A percentile compares a stretch with the other conserved stretches of the same genome.
Evolutionary conservation across 2,329 filamentous ascomycete species (phyloP).

Genomic region (Epichloe sibirici): DNA sequence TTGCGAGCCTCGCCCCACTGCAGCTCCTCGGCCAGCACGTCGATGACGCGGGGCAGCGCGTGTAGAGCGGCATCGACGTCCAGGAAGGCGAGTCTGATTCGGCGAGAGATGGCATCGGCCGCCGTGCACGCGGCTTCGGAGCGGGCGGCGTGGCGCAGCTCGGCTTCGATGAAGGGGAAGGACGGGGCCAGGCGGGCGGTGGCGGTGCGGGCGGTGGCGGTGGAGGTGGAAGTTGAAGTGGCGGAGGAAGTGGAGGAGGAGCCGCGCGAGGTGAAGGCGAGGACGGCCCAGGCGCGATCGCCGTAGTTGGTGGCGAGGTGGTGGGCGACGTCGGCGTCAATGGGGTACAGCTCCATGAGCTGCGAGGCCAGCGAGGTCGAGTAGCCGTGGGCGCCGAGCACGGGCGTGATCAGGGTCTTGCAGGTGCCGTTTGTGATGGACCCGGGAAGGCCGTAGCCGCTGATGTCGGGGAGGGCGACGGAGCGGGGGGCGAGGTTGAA

Average conservation of each 20-base stretch:
- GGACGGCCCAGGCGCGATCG: conserved; percentile 58
- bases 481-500: conserved; percentile 47
- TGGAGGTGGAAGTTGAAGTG: conserved; percentile 13
- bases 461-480: conserved; percentile 48
- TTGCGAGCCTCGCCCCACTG: conserved; percentile 49
- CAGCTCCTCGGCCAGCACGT: conserved; percentile 59
- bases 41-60: conserved; percentile 56
- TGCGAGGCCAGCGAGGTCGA: conserved; percentile 22
- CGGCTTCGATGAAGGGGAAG: conserved; percentile 64
- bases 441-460: conserved; percentile 41
- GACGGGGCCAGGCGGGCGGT: conserved; percentile 49
- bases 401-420: conserved; percentile 60
- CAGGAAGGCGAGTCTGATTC: conserved; percentile 63
- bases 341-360: conserved; percentile 23
- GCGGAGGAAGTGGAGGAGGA: conserved; percentile 21
- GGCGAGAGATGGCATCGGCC: conserved; percentile 57
- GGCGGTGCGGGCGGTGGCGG: conserved; percentile 23
- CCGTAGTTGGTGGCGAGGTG: conserved; percentile 31
- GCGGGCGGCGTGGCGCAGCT: conserved; percentile 59
- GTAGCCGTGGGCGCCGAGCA: conserved; percentile 67
- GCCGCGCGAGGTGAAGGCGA: conserved; percentile 25
- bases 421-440: conserved; percentile 54
- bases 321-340: conserved; percentile 28
- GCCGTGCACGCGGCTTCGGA: conserved; percentile 64
- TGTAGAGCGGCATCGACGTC: conserved; percentile 60